These are phyloP conservation scores for Pseudopyricularia cyperi DNA, from an alignment of 2,329 filamentous ascomycete genomes.

Conservation along the genomic window DNA sequence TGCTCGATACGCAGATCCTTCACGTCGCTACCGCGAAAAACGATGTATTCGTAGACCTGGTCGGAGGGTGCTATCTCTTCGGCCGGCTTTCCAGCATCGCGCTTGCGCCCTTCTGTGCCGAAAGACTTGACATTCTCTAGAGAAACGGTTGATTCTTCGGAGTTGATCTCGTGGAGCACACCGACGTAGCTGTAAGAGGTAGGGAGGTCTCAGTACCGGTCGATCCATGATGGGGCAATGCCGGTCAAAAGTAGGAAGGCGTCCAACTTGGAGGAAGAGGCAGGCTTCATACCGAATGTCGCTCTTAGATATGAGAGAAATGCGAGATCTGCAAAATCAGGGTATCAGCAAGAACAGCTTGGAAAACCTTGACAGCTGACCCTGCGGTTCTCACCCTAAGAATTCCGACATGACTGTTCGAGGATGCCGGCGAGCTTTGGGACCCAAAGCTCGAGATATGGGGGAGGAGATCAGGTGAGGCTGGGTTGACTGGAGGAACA, in stretches of 20 bases:
- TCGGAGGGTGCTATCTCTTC: slow-evolving; percentile 78
- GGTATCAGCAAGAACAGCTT: background rate
- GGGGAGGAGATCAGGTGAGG: background rate
- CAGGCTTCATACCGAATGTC: slow-evolving; percentile 7
- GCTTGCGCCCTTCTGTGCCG: slow-evolving; percentile 80
- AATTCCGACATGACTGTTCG: slow-evolving; percentile 9
- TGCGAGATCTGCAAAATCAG: slow-evolving; percentile 7
- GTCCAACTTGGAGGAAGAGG: background rate
- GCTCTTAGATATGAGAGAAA: slow-evolving; percentile 10
- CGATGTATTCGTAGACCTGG: slow-evolving; percentile 94
- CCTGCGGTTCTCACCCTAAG: slow-evolving; percentile 6
- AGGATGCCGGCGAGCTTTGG: background rate
- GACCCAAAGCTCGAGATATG: background rate
- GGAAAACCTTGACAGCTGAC: background rate
- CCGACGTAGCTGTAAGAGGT: slow-evolving; percentile 68
- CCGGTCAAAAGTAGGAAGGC: too few relatives aligned
- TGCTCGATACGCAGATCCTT: slow-evolving; percentile 95
- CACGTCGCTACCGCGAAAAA: slow-evolving; percentile 95
- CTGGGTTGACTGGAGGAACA: background rate
- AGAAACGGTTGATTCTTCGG: slow-evolving; percentile 89
- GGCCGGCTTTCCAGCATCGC: slow-evolving; percentile 42
- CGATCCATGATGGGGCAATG: too few relatives aligned
- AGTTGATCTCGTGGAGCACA: slow-evolving; percentile 94
- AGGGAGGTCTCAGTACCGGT: too few relatives aligned
- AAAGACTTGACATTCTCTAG: slow-evolving; percentile 92